Conservation (phyloP, 495 filamentous ascomycete genomes). For the Neurospora sp. region DNA sequence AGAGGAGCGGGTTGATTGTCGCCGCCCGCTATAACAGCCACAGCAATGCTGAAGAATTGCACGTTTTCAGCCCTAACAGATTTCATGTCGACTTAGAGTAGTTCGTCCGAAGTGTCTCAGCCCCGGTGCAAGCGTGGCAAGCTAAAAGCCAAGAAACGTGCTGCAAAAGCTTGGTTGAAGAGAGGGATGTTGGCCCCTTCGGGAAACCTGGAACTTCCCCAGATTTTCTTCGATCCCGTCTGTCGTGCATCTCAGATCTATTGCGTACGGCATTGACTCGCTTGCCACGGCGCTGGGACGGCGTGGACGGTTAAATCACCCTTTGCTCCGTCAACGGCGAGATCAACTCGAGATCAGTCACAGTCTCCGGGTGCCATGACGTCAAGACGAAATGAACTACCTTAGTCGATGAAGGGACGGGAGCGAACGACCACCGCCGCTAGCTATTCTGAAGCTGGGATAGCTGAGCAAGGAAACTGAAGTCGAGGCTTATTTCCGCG, state of each 20-base stretch:
- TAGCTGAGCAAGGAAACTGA: not conserved
- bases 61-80: not conserved
- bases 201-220: not conserved
- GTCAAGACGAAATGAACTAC: conserved; percentile 1
- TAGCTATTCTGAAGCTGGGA: not conserved
- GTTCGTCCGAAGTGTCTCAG: not conserved
- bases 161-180: not conserved
- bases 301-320: not conserved
- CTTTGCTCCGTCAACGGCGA: not conserved
- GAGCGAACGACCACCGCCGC: not conserved
- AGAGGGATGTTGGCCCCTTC: not conserved
- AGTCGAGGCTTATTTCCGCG: not conserved
- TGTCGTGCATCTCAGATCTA: not conserved
- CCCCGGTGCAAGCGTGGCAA: not conserved
- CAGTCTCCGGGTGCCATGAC: not conserved
- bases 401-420: not conserved
- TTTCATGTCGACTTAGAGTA: not conserved
- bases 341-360: not conserved
- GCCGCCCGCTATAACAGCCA: not conserved
- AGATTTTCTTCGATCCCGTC: not conserved
- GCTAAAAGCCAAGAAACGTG: not conserved
- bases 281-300: not conserved
- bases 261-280: not conserved
- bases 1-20: not conserved
- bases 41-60: not conserved